phyloP scores from a whole-genome alignment of 2,329 filamentous ascomycete species.

The Fusarium sp. region DNA sequence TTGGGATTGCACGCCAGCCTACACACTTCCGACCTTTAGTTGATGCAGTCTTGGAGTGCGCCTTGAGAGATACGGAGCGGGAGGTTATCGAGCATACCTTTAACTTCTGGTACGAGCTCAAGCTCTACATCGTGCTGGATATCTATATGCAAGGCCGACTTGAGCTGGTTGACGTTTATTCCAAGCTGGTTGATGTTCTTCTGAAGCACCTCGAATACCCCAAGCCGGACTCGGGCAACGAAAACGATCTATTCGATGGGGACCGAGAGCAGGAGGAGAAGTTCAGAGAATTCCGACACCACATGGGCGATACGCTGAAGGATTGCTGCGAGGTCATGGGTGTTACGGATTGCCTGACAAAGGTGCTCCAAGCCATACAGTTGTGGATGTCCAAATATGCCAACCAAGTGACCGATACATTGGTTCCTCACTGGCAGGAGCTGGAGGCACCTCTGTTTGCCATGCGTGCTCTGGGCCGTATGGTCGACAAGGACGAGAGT shows the following conservation, averaged over 20 bases:
- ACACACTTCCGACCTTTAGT: constrained; percentile 85
- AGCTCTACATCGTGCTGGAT: constrained; percentile 93
- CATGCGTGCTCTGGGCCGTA: constrained; percentile 94
- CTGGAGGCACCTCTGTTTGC: constrained; percentile 95
- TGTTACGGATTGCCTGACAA: constrained; percentile 88
- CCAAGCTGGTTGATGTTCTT: constrained; percentile 91
- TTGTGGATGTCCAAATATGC: constrained; percentile 88
- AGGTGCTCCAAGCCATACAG: constrained; percentile 88
- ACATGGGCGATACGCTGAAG: constrained; percentile 98
- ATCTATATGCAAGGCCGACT: constrained; percentile 86
- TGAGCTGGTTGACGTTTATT: constrained; percentile 83
- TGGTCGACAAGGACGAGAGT: constrained; percentile 91
- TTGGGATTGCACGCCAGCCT: constrained; percentile 88
- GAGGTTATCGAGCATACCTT: constrained; percentile 96
- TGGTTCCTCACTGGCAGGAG: constrained; percentile 95
- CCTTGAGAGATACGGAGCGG: constrained; percentile 84
- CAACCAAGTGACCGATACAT: constrained; percentile 75
- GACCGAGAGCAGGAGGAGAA: constrained; percentile 97
- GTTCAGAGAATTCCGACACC: constrained; percentile 94
- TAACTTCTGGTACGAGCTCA: constrained; percentile 97
- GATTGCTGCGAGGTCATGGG: constrained; percentile 97
- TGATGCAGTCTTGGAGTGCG: constrained; percentile 92
- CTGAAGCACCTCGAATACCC: constrained; percentile 92
- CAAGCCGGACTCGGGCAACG: constrained; percentile 76
- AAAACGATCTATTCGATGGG: constrained; percentile 90